Base-by-base conservation (phyloP, 352 stramenopile species). In the Phytophthora pinifolia region DNA sequence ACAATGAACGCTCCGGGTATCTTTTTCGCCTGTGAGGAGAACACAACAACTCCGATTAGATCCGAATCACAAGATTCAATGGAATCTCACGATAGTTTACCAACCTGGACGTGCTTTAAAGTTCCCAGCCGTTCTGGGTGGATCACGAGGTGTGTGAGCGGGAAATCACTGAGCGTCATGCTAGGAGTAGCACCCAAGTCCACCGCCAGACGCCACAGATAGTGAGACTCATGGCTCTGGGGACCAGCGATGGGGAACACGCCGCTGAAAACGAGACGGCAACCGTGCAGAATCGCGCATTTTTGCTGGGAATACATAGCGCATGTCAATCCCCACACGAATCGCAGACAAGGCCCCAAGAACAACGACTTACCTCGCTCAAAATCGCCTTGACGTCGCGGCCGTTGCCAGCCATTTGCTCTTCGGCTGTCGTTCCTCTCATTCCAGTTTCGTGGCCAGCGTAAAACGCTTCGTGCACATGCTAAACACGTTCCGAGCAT, bases 91-190 rank as follows among this genome's bases (percentile, higher is more conserved):
- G 14, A 8, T 20, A 56, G 15, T 9, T 10, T 4, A 51, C 55
- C 41, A 33, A 88, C 77, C 61, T 88, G 76, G 32, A 82, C 67
- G 46, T 92, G 80, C 46, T 94, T 94, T 46, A 91, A 79, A 12
- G 84, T 92, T 32, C 83, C 84, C 18, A 94, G 67, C 3, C 84
- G 78, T 7, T 76, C 78, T 22, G 84, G 84, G 39, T 94, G 80
- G 30, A 94, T 92, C 20, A 92, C 79, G 47, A 94, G 67, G 54
- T 94, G 84, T n/a, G 84, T 94, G 36, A 91, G 65, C 0, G 79
- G 70, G 31, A 94, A 92, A 32, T 88, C 65, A 22, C 84, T 76
- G 59, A 94, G 72, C 1, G 52, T 71, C 65, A 88, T 79, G 51
- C 82, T 92, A 4, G 80, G 80, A 7, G 36, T 66, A 9, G 82